Base-by-base conservation (phyloP, 2,329 filamentous ascomycete species). In the Talaromyces sp. region DNA sequence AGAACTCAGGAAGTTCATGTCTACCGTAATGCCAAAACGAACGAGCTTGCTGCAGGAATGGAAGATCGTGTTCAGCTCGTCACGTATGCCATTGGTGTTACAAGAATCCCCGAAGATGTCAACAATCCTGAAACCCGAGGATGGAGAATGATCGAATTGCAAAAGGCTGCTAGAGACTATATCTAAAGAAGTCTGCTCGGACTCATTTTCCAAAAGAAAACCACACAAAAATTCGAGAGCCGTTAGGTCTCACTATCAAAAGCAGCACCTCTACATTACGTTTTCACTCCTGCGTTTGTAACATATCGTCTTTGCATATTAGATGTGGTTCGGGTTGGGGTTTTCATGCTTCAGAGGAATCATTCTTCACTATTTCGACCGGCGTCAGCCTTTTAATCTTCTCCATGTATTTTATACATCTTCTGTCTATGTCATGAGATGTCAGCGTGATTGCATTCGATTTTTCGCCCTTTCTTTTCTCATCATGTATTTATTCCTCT, bases 51-150 rank as follows among this genome's bases (percentile, higher is more conserved):
- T 3, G 94, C 94, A 13, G 95, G 95, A 50, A 98, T 97, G 93
- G 95, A 99, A 79, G 95, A 99, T 80, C 96, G 93, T 81, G 95
- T 99, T 27, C 95, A 99, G 80, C 89, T 97, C 71, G 95, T 99
- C 70, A 98, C 95, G 2, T 99, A 99, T 75, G 95, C 94, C 68
- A 98, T 99, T 71, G 95, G 95, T 72, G 90, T 99, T 67, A 99
- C 95, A 3, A 86, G 95, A 69, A 88, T 96, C 66, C 89, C 95
- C 2, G 95, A 99, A 76, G 95, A 99, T 71, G 94, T 98, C 70
- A 94, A 89, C 83, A 98, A 99, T 78, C 91, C 93, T 1, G 95
- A 99, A 82, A 99, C 95, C 11, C 87, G 93, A 74, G 95, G 95
- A 37, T 99, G 95, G 95, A 89, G 94, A 73, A 83, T 99, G 78